phyloP scores from a whole-genome alignment of 2,329 filamentous ascomycete genomes.

The Exophiala lecanii-corni region DNA sequence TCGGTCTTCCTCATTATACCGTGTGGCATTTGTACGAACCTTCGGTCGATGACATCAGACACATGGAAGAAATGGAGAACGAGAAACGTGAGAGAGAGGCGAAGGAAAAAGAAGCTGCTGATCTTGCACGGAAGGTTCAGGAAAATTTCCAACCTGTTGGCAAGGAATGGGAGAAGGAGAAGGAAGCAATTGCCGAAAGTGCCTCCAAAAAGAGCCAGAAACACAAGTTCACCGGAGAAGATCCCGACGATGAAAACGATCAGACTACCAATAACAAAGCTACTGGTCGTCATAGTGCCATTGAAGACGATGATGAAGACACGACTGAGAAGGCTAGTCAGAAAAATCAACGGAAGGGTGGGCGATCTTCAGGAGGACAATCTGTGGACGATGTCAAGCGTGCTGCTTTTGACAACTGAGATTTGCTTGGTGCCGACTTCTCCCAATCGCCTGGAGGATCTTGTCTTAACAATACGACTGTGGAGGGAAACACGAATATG shows the following conservation, averaged over 20 bases:
- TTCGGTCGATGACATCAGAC: conserved; percentile 92
- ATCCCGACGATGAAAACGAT: conserved; percentile 9
- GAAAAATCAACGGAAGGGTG: background rate
- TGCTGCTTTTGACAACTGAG: conserved; percentile 14
- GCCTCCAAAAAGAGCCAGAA: conserved; percentile 42
- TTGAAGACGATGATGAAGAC: too few species aligned
- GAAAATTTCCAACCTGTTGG: conserved; percentile 72
- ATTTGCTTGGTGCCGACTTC: background rate
- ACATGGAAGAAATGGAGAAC: conserved; percentile 98
- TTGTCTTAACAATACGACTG: too few species aligned
- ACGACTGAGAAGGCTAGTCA: background rate
- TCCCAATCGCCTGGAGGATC: too few species aligned
- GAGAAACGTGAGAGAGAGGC: conserved; percentile 75
- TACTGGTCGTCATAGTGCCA: too few species aligned
- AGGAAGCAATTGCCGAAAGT: conserved; percentile 68
- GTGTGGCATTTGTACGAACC: conserved; percentile 99
- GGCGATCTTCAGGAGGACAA: too few species aligned
- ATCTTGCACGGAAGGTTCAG: conserved; percentile 72
- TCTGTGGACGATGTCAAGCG: conserved; percentile 7
- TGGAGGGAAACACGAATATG: conserved; percentile 1
- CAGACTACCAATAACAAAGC: background rate
- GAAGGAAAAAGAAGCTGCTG: conserved; percentile 69
- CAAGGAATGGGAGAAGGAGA: conserved; percentile 86
- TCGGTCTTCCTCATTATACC: conserved; percentile 93
- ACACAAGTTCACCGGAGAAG: background rate